Percentiles rank a stretch among this genome's conserved stretches.
These are phyloP conservation scores for Trichoderma afroharzianum DNA, from an alignment of 2,329 filamentous ascomycete species.

Conservation along the genomic window DNA sequence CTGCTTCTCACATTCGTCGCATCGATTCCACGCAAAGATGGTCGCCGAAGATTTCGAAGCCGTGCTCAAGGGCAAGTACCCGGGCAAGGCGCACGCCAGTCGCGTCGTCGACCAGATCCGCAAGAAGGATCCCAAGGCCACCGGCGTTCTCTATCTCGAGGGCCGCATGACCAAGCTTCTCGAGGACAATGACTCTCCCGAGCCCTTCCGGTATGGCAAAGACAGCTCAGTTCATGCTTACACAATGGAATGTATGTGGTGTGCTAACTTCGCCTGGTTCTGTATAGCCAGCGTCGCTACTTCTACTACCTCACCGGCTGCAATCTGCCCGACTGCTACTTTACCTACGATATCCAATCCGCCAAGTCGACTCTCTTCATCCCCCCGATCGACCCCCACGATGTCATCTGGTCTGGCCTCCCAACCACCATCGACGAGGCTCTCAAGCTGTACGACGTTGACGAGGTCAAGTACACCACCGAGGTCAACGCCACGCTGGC, in stretches of 20 bases:
- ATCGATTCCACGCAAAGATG: conserved; percentile 25
- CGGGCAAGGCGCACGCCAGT: conserved; percentile 81
- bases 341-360: conserved; percentile 74
- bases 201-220: conserved; percentile 66
- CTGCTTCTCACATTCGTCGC: background rate
- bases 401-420: conserved; percentile 89
- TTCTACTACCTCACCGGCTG: conserved; percentile 95
- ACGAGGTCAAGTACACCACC: conserved; percentile 67
- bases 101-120: conserved; percentile 78
- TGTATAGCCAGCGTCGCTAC: conserved; percentile 72
- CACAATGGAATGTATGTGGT: background rate
- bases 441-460: conserved; percentile 72
- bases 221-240: background rate
- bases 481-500: conserved; percentile 74
- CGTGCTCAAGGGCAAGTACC: conserved; percentile 63
- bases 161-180: conserved; percentile 74
- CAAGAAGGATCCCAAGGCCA: conserved; percentile 58
- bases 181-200: conserved; percentile 84
- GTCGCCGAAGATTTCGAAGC: conserved; percentile 44
- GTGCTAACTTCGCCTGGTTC: background rate
- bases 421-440: conserved; percentile 76
- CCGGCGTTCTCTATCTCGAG: conserved; percentile 82
- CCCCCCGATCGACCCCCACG: conserved; percentile 80
- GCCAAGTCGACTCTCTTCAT: conserved; percentile 82
- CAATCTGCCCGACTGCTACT: conserved; percentile 72